Conservation (phyloP, 2,329 filamentous ascomycete species). For the Neonectria ditissima region DNA sequence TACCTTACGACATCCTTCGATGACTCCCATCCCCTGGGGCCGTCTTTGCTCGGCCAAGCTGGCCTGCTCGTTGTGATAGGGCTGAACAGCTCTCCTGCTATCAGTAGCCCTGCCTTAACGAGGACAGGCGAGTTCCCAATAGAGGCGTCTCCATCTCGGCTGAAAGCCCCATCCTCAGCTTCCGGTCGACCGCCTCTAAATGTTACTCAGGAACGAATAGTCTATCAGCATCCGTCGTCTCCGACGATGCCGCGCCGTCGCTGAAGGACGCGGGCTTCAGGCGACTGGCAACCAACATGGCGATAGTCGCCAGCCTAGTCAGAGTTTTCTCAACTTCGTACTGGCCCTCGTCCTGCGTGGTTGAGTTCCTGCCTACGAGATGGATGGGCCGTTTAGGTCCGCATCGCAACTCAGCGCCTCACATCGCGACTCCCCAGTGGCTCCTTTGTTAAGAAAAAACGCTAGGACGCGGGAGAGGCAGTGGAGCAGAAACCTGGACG, state of each 20-base stretch:
- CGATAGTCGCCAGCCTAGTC: conserved; percentile 3
- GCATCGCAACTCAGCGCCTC: conserved; percentile 9
- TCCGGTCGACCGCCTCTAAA: conserved; percentile 20
- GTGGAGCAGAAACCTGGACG: conserved; percentile 18
- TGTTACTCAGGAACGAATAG: conserved; percentile 22
- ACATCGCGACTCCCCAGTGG: conserved; percentile 28
- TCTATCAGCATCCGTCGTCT: conserved; percentile 8
- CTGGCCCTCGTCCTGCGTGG: conserved; percentile 13
- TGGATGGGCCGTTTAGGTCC: conserved; percentile 12
- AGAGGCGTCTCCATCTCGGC: conserved; percentile 23
- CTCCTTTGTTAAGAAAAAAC: conserved; percentile 29
- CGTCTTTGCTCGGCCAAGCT: conserved; percentile 14
- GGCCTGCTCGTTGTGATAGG: conserved; percentile 33
- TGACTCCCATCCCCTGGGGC: conserved; percentile 2
- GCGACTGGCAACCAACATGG: conserved; percentile 20
- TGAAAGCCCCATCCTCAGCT: conserved; percentile 30
- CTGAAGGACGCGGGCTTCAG: conserved; percentile 28
- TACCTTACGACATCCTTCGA: conserved; percentile 1
- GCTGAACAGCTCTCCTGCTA: conserved; percentile 26
- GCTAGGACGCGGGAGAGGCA: conserved; percentile 18
- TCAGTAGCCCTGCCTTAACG: conserved; percentile 24
- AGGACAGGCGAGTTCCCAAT: conserved; percentile 18
- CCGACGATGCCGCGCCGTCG: conserved; percentile 13
- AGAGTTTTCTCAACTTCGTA: conserved; percentile 11
- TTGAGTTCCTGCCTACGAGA: conserved; percentile 14